Base-by-base conservation (phyloP, 192 early-diverging fungal genomes). In the Borealophlyctis nickersoniae region DNA sequence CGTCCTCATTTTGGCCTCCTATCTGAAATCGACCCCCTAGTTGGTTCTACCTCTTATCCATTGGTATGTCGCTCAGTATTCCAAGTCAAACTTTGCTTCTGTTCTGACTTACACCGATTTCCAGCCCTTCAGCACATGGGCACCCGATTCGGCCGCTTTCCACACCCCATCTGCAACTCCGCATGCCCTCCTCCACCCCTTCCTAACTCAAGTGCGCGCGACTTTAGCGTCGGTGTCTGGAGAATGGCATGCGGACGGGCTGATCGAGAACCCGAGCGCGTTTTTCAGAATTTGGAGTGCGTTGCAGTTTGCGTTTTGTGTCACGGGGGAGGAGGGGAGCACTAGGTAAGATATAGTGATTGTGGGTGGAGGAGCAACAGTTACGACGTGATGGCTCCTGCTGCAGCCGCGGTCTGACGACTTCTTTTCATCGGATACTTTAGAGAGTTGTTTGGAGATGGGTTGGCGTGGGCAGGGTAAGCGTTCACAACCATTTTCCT, bases 371-470 rank as follows among this genome's bases (percentile, higher is more conserved):
- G 53, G 33, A 45, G 52, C 34, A 49, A 60, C 33, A 51, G 74
- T 58, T 73, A 63, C 32, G 11, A 9, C n/a, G 52, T 31, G 29
- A 45, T 28, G n/a, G n/a, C n/a, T n/a, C n/a, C n/a, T n/a, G n/a
- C n/a, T n/a, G n/a, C n/a, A n/a, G n/a, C n/a, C n/a, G n/a, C n/a
- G n/a, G n/a, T n/a, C n/a, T n/a, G n/a, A n/a, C n/a, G n/a, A n/a
- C n/a, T n/a, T n/a, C n/a, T n/a, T n/a, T n/a, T n/a, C n/a, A n/a
- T n/a, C n/a, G n/a, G n/a, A n/a, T n/a, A n/a, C n/a, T 30, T n/a
- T 23, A 75, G 76, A 29, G 75, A 80, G 36, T 48, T 80, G 4
- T 80, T 80, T 72, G 78, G 78, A 1, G 78, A 80, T 30, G 73
- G 73, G 14, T 13, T 78, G 1, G 34, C 58, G 23, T 77, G 73